Base-by-base conservation (phyloP, 2,329 filamentous ascomycete species). In the Penicillium expansum region DNA sequence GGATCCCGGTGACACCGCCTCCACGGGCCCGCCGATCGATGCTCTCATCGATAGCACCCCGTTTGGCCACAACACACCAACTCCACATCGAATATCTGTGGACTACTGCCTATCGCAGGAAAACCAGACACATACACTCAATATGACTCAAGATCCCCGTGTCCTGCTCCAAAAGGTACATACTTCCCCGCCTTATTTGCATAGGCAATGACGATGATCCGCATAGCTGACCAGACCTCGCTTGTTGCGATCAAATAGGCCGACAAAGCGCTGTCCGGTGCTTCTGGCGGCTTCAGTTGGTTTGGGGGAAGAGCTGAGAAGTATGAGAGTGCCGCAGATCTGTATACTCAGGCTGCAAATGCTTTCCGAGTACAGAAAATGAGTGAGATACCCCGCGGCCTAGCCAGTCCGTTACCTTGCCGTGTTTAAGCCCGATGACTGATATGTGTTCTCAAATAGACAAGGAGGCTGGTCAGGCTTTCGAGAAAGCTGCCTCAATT, bases 291-390 rank as follows among this genome's bases (percentile, higher is more conserved):
- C 67, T 97, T 96, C 78, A 90, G 87, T 74, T 86, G 96, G 77
- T 97, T 99, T 68, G 90, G 92, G 42, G 90, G 90, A 44, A 84
- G 87, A 57, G 84, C 90, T 68, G 92, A 96, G 62, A 97, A 97
- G 76, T 92, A 90, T 71, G 90, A 95, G 77, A 86, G 87, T 77
- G 93, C 93, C 14, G 91, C 90, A 62, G 92, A 97, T 65, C 80
- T 94, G 62, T 97, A 92, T 72, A 86, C 85, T 59, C 87, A 96
- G 74, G 93, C 93, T 39, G 94, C 88, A 60, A 96, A 97, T 79
- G 91, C 91, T 57, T 97, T 96, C 75, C 85, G 91, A 71, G 86
- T 95, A 80, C 88, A 94, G 77, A 90, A 90, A 74, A 85, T 88
- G 79, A 89, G 91, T 93, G 53, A 79, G 66, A 80, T 62, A 56